Conservation (phyloP, 2,329 filamentous ascomycete genomes). For the Epichloe glyceriae region DNA sequence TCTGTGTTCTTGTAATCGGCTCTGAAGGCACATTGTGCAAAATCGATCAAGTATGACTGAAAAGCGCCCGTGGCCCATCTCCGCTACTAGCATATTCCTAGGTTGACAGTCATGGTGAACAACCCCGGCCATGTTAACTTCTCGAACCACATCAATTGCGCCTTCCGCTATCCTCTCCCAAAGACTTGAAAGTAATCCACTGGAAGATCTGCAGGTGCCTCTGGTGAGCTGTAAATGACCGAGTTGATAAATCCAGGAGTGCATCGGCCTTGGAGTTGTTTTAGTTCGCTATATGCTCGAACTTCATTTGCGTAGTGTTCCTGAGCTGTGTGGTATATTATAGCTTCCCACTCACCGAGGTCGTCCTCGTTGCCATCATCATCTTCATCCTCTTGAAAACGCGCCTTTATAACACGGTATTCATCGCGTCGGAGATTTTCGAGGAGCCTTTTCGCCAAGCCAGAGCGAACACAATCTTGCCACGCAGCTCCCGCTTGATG, state of each 20-base stretch:
- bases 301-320: slow-evolving; percentile 4
- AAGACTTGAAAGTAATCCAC: slow-evolving; percentile 2
- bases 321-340: slow-evolving; percentile 4
- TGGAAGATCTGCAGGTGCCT: slow-evolving; percentile 4
- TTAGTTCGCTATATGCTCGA: slow-evolving; percentile 5
- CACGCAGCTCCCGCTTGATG: slow-evolving; percentile 4
- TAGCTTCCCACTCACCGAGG: slow-evolving; percentile 4
- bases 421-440: slow-evolving; percentile 2
- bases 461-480: slow-evolving; percentile 6
- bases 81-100: slow-evolving; percentile 3
- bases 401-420: neutral
- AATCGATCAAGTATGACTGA: slow-evolving; percentile 6
- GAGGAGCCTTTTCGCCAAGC: slow-evolving; percentile 4
- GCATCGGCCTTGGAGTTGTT: slow-evolving; percentile 4
- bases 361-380: slow-evolving; percentile 3
- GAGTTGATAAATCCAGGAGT: slow-evolving; percentile 5
- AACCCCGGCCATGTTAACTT: slow-evolving; percentile 5
- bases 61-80: neutral
- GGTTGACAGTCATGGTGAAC: slow-evolving; percentile 6
- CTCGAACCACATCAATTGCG: neutral
- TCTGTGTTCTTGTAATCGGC: slow-evolving; percentile 7
- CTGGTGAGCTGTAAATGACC: slow-evolving; percentile 1
- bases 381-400: neutral
- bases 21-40: slow-evolving; percentile 6
- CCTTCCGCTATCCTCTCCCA: neutral